Base-by-base conservation (phyloP, 306 rosid species). In the Castanopsis chinensis region DNA sequence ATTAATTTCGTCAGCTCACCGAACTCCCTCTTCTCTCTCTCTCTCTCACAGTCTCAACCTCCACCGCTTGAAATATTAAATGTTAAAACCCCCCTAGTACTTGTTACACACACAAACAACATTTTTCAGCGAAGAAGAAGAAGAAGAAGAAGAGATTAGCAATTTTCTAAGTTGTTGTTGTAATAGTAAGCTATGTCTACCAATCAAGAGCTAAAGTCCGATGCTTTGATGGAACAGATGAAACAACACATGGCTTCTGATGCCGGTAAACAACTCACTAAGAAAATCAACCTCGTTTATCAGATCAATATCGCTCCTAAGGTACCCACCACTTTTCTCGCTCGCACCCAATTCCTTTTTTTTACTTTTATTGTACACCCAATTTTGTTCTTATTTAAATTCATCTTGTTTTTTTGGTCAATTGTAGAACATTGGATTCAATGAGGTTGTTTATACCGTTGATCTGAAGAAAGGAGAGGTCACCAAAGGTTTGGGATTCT, bases 401-500 rank as follows among this genome's bases (percentile, higher is more conserved):
- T 69, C 28, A 25, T 74, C 15, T 71, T 63, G 28, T 54, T 21
- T 21, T 61, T 52, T 7, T 30, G 33, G 11, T 73, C 20, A 19
- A 72, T 79, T 69, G 59, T 79, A 95, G 99, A 95, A 95, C 90
- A 57, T 95, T 73, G 99, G 99, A 76, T 25, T 87, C 78, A 76
- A 95, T 12, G 98, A 93, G 91, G 91, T 88, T 6, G 30, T 79
- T 33, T 95, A 90, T 61, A 86, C 88, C 1, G 86, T 95, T 87
- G 97, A 95, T 91, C 93, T 93, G 81, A 95, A 95, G 97, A 90
- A 90, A 74, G 97, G 96, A 73, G 87, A 88, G 63, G 96, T 95
- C 69, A 77, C 52, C 76, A 90, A 90, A 93, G 99, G 99, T 92
- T 83, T 7, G 89, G 78, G 37, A 52, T 77, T 19, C 18, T 3